Percentiles rank a stretch among this genome's conserved stretches.
Conservation (phyloP, 2,329 filamentous ascomycete genomes). For the Penicillium sp. region DNA sequence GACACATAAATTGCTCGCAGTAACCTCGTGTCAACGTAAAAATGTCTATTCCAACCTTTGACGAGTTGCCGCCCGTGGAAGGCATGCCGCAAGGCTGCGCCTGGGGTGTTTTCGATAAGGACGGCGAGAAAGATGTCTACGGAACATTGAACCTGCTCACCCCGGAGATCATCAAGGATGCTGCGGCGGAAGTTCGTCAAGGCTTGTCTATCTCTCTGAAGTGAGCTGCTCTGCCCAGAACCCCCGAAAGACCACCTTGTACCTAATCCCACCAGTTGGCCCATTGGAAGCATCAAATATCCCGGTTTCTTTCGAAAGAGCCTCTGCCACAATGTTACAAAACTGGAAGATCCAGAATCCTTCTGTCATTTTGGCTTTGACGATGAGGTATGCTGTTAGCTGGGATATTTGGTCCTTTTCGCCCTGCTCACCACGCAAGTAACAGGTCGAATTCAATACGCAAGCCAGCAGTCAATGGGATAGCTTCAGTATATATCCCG, state of each 20-base stretch:
- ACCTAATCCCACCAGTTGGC: conserved; percentile 13
- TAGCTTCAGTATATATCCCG: conserved; percentile 30
- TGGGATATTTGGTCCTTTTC: background rate
- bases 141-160: conserved; percentile 42
- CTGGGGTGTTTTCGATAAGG: conserved; percentile 36
- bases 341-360: conserved; percentile 26
- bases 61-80: conserved; percentile 34
- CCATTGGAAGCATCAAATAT: conserved; percentile 27
- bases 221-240: conserved; percentile 23
- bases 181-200: conserved; percentile 36
- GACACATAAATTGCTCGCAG: no score
- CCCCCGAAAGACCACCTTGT: background rate
- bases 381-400: conserved; percentile 29
- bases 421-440: no score
- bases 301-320: conserved; percentile 30
- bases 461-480: conserved; percentile 43
- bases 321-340: conserved; percentile 24
- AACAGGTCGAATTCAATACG: conserved; percentile 38
- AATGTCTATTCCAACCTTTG: conserved; percentile 27
- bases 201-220: conserved; percentile 39
- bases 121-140: conserved; percentile 38
- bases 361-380: conserved; percentile 35
- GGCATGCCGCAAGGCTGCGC: conserved; percentile 37
- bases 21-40: no score
- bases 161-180: conserved; percentile 35